phyloP scores from a whole-genome alignment of 2,329 filamentous ascomycete species.

The Setomelanomma holmii region DNA sequence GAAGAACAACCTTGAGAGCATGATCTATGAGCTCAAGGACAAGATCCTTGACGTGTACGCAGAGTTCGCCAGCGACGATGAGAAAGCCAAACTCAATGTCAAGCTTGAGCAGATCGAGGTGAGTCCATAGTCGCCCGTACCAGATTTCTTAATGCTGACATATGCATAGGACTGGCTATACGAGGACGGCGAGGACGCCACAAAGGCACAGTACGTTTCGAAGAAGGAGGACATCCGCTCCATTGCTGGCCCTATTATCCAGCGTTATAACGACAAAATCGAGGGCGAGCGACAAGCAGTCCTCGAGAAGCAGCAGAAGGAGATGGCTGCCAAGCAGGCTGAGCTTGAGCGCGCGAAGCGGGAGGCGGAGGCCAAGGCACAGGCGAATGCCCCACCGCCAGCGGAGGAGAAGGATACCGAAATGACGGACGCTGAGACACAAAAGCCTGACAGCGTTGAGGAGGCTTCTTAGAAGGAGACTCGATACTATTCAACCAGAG shows the following conservation, averaged over 20 bases:
- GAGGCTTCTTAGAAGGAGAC: slow-evolving; percentile 34
- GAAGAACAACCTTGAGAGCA: slow-evolving; percentile 99
- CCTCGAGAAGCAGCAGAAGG: slow-evolving; percentile 70
- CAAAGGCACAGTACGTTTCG: slow-evolving; percentile 90
- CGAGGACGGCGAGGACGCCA: slow-evolving; percentile 92
- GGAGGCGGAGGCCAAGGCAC: slow-evolving; percentile 73
- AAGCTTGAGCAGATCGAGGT: slow-evolving; percentile 90
- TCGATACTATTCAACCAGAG: background rate
- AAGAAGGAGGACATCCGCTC: slow-evolving; percentile 96
- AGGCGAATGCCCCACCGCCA: slow-evolving; percentile 49
- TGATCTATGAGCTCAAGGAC: slow-evolving; percentile 95
- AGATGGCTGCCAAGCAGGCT: slow-evolving; percentile 66
- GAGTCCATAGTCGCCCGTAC: slow-evolving; percentile 49
- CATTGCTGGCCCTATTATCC: slow-evolving; percentile 87
- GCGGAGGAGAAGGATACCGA: slow-evolving; percentile 56
- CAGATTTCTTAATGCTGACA: slow-evolving; percentile 14
- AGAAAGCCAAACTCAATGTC: slow-evolving; percentile 84
- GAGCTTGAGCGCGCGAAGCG: slow-evolving; percentile 78
- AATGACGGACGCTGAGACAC: slow-evolving; percentile 66
- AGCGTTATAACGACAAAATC: slow-evolving; percentile 94
- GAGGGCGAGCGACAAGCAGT: slow-evolving; percentile 83
- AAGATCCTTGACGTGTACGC: slow-evolving; percentile 93
- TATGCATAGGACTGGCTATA: slow-evolving; percentile 88
- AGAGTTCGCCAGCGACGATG: slow-evolving; percentile 87
- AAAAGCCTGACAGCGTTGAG: slow-evolving; percentile 50